Evolutionary conservation across 2,329 filamentous ascomycete species (phyloP), one percentile per base, ranked within the genome.

Genomic region (Atkinsonella texensis): DNA sequence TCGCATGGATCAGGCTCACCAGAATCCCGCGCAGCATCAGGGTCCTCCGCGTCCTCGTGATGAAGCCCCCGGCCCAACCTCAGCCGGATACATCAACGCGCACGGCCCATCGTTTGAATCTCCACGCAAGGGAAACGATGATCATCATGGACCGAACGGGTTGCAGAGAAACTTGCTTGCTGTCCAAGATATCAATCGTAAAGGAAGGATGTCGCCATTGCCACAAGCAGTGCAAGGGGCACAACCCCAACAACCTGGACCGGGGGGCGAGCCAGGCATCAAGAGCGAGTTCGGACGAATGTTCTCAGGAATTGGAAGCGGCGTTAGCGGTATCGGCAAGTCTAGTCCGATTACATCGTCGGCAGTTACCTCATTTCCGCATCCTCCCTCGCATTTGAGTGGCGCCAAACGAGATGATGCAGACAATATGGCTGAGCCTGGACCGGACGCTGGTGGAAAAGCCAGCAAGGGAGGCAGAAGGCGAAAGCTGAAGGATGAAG

Each of bases 231-330:
- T 96, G 1, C 90, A 96, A 63, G 91, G 91, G 20, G 90, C 87
- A 1, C 90, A 95, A 65, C 81, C 84, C 15, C 86, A 89, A 59
- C 79, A 86, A 40, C 78, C 86, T 50, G 87, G 86, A 3, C 87
- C 89, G 6, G 81, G 83, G 13, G 86, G 84, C 15, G 89, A 95
- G 65, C 86, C 89, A 11, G 86, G 86, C 43, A 95, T 96, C 62
- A 95, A 96, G 74, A 94, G 84, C 63, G 91, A 96, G 65, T 90
- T 96, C 64, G 90, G 90, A 31, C 84, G 89, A 55, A 95, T 96
- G 76, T 96, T 95, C 68, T 89, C 88, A 17, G 91, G 91, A n/a
- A 89, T 97, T 58, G 90, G 74, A 53, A 79, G 73, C 57, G 79
- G 74, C 55, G 74, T 77, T 33, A 73, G 68, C 55, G 71, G 68